These are phyloP conservation scores for Sporothrix brasiliensis DNA, from an alignment of 2,329 filamentous ascomycete species.

Conservation along the genomic window DNA sequence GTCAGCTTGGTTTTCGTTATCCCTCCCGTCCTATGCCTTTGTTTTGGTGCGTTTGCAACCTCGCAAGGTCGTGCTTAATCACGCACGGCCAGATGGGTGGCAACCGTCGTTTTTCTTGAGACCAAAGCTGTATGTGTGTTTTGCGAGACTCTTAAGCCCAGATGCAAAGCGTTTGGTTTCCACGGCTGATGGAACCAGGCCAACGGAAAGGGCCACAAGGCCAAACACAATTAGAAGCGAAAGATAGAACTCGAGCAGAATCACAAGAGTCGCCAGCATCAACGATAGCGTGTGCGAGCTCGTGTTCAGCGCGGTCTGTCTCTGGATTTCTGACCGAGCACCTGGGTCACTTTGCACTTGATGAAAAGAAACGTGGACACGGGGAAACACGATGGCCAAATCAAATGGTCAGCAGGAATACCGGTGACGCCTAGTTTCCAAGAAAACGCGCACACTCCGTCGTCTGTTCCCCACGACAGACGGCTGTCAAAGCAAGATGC, in stretches of 20 bases:
- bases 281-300: neutral
- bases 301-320: neutral
- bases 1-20: slow-evolving; percentile 7
- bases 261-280: neutral
- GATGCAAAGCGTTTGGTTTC: neutral
- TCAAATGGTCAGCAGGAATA: neutral
- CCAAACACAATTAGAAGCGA: neutral
- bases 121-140: neutral
- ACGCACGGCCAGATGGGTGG: neutral
- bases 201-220: neutral
- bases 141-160: neutral
- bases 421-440: neutral
- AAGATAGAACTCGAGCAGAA: neutral
- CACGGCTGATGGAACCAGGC: neutral
- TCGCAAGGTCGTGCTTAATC: slow-evolving; percentile 19
- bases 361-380: neutral
- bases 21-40: neutral
- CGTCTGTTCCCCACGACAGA: no score
- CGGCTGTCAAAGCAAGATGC: neutral
- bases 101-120: neutral
- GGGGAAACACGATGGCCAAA: neutral
- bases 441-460: slow-evolving; percentile 12
- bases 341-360: slow-evolving; percentile 14
- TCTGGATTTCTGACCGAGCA: neutral
- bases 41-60: slow-evolving; percentile 2